Conservation (phyloP, 2,329 filamentous ascomycete genomes). For the Scopulariopsis brevicaulis region DNA sequence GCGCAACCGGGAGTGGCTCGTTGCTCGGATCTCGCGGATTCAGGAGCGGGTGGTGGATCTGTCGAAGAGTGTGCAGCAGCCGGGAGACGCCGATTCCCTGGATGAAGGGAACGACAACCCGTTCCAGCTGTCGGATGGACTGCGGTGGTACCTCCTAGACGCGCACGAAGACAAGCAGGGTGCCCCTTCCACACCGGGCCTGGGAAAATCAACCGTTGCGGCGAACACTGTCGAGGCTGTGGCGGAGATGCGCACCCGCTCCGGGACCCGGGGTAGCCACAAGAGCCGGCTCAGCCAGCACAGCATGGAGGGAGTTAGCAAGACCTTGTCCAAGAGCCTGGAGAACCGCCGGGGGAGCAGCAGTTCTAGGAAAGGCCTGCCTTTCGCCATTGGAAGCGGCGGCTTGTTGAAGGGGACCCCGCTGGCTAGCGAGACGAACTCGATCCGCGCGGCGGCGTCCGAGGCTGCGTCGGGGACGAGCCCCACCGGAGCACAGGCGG, state of each 20-base stretch:
- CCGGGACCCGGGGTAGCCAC: constrained; percentile 21
- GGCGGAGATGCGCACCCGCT: constrained; percentile 53
- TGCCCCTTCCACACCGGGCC: constrained; percentile 81
- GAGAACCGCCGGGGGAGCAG: constrained; percentile 86
- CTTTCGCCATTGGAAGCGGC: constrained; percentile 33
- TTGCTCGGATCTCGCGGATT: constrained; percentile 82
- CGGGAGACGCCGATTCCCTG: constrained; percentile 35
- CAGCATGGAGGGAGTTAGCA: constrained; percentile 62
- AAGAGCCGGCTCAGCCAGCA: constrained; percentile 33
- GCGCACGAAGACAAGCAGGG: constrained; percentile 86
- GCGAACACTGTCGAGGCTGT: constrained; percentile 78
- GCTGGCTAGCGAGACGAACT: constrained; percentile 47
- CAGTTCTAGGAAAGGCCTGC: constrained; percentile 65
- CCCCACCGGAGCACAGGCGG: constrained; percentile 14
- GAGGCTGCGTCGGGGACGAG: constrained; percentile 26
- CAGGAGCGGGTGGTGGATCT: constrained; percentile 91
- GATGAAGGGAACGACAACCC: constrained; percentile 86
- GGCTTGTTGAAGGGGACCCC: constrained; percentile 35
- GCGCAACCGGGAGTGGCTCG: constrained; percentile 83
- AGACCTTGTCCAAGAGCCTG: constrained; percentile 74
- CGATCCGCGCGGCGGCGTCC: constrained; percentile 36
- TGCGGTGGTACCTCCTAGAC: constrained; percentile 94
- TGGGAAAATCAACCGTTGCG: constrained; percentile 85
- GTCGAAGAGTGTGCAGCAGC: constrained; percentile 57
- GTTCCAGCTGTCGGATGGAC: constrained; percentile 87